Percentiles rank a stretch among this genome's conserved stretches.
phyloP scores from a whole-genome alignment of 108 stramenopile species.

The Cyclotella choctawhatcheeana region DNA sequence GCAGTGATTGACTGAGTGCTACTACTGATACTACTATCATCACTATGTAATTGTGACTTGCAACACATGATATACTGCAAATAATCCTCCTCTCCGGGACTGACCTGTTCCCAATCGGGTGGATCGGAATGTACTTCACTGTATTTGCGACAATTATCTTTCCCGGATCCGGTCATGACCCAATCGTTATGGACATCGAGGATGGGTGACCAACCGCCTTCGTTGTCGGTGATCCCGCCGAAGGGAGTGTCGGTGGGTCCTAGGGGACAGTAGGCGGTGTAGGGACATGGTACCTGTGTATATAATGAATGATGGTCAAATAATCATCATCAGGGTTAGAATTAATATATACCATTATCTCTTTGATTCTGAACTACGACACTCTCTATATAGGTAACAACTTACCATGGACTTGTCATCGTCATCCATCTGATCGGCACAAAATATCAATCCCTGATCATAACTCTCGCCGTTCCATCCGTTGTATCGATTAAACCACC shows the following conservation, averaged over 20 bases:
- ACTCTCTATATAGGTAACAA: not conserved
- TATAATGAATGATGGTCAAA: not conserved
- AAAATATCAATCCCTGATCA: conserved; percentile 10
- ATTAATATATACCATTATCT: too few species aligned
- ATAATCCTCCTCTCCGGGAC: conserved; percentile 5
- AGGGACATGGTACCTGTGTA: conserved; percentile 13
- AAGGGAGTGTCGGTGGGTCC: conserved; percentile 5
- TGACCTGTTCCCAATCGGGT: conserved; percentile 17
- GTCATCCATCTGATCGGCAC: not conserved
- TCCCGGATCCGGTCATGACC: conserved; percentile 13
- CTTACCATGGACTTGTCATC: not conserved
- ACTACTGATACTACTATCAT: not conserved
- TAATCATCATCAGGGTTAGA: not conserved
- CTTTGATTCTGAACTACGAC: too few species aligned
- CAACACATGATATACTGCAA: conserved; percentile 22
- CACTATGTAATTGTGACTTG: not conserved
- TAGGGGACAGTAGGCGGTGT: conserved; percentile 22
- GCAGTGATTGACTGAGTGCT: not conserved
- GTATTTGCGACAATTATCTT: conserved; percentile 9
- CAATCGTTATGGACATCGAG: conserved; percentile 9
- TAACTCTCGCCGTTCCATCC: conserved; percentile 34
- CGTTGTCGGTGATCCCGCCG: conserved; percentile 5
- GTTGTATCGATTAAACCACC: conserved; percentile 12
- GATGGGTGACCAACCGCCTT: conserved; percentile 17
- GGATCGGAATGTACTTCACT: conserved; percentile 16